Evolutionary conservation across 2,329 filamentous ascomycete genomes (phyloP).

Genomic region (Sporothrix protearum): DNA sequence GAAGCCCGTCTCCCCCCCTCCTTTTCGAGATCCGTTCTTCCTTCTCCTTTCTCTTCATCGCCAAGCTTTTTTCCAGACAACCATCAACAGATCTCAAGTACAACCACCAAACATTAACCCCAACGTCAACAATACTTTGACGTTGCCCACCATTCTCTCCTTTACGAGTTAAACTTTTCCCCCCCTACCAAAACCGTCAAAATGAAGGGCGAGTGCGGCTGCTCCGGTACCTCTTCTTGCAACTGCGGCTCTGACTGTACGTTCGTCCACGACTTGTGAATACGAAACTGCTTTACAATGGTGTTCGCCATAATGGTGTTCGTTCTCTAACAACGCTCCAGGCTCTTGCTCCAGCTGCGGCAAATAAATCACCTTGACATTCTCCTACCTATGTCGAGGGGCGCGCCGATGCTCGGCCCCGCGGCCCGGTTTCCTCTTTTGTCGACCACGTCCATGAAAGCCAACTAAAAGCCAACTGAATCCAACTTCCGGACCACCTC

Average conservation of each 20-base stretch:
- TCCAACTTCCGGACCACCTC: neutral
- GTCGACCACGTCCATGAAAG: neutral
- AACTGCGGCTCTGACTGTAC: constrained; percentile 31
- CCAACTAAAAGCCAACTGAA: neutral
- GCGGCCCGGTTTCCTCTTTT: neutral
- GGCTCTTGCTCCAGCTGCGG: constrained; percentile 39
- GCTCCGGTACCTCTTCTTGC: constrained; percentile 38
- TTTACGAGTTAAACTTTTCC: constrained; percentile 26
- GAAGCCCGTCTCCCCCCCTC: neutral
- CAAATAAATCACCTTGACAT: constrained; percentile 33
- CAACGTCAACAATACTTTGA: neutral
- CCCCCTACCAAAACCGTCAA: constrained; percentile 29
- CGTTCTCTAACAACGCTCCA: constrained; percentile 32
- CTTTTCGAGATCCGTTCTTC: neutral
- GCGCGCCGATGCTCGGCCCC: constrained; percentile 2
- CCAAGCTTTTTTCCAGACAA: neutral
- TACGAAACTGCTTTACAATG: neutral
- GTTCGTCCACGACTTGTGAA: constrained; percentile 19
- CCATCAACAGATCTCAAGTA: neutral
- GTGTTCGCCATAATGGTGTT: constrained; percentile 20
- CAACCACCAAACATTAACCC: neutral
- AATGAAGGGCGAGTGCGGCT: constrained; percentile 41
- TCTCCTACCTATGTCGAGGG: neutral
- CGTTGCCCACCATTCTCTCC: constrained; percentile 28
- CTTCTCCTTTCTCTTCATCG: neutral